Base-by-base conservation (phyloP, 768 basidiomycete genomes). In the Punctularia strigosozonata region DNA sequence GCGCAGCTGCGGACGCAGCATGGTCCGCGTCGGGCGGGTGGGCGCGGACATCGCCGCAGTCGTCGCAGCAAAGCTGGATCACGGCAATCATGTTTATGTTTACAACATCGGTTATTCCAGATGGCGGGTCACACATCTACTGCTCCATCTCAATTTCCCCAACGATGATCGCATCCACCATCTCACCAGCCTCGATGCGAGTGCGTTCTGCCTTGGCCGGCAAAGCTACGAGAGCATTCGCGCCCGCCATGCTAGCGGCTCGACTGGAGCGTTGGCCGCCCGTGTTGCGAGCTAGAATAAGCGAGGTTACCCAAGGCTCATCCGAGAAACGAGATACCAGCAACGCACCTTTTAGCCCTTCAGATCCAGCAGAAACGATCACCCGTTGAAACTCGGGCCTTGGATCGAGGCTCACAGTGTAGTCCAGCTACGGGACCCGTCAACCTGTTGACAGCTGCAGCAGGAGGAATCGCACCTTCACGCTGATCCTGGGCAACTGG, bases 221-320 rank as follows among this genome's bases (percentile, higher is more conserved):
- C 17, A 91, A 53, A 17, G 79, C 66, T 1, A 83, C 74, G 31
- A 92, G 59, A 2, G 77, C 88, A 53, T 91, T 90, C 13, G 87
- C 86, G 2, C 80, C 80, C 30, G 70, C 77, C 36, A 94, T 50
- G 47, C 87, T 90, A 10, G 80, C 80, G 4, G 82, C 79, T 18
- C 85, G 66, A 50, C 82, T 86, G 14, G 87, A 89, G 5, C 88
- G 65, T 53, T 94, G 90, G 0, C 87, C 85, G 18, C 90, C 89
- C 0, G 89, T 92, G 39, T 80, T 88, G 46, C 65, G 72, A 2
- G 86, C 89, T n/a, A n/a, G n/a, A n/a, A n/a, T n/a, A n/a, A n/a
- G n/a, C n/a, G n/a, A n/a, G n/a, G n/a, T n/a, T n/a, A n/a, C n/a
- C n/a, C n/a, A n/a, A n/a, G n/a, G n/a, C n/a, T n/a, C n/a, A n/a